Percentiles rank a stretch among this genome's conserved stretches.
Evolutionary conservation across 352 stramenopile species (phyloP).

Genomic region (Phytophthora rubi): DNA sequence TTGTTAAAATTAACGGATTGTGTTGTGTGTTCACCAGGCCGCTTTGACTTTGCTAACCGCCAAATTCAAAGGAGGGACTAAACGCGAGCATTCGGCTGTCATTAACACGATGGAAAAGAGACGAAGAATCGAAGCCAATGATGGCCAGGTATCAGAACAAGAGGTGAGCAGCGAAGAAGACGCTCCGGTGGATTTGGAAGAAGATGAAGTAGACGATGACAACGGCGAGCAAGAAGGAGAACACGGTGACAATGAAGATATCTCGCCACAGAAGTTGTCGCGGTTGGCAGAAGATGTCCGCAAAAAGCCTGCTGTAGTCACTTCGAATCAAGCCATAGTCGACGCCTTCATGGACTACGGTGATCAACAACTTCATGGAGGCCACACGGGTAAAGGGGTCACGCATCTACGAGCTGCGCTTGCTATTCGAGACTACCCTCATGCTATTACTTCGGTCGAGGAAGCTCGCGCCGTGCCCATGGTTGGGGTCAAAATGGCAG

Average conservation of each 20-base stretch:
- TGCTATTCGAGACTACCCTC: constrained; percentile 53
- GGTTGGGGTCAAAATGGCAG: constrained; percentile 57
- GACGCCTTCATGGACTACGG: constrained; percentile 66
- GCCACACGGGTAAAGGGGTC: constrained; percentile 68
- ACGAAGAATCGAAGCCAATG: background rate
- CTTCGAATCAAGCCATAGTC: constrained; percentile 67
- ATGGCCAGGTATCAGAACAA: background rate
- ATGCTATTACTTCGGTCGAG: constrained; percentile 42
- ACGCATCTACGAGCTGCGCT: constrained; percentile 61
- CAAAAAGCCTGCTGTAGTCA: constrained; percentile 35
- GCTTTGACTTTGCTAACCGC: constrained; percentile 11
- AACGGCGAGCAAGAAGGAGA: background rate
- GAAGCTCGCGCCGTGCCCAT: constrained; percentile 46
- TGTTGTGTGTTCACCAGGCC: background rate
- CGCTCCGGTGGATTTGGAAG: background rate
- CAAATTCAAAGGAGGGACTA: constrained; percentile 9
- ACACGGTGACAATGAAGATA: constrained; percentile 4
- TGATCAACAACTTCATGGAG: constrained; percentile 47
- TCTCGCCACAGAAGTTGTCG: constrained; percentile 35
- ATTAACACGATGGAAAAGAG: background rate
- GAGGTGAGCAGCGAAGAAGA: constrained; percentile 2
- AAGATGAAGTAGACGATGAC: constrained; percentile 17
- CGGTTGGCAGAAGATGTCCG: constrained; percentile 56
- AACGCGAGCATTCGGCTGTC: constrained; percentile 15
- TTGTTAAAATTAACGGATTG: background rate